phyloP scores from a whole-genome alignment of 2,329 filamentous ascomycete genomes.

The Cordyceps cateniannulata region DNA sequence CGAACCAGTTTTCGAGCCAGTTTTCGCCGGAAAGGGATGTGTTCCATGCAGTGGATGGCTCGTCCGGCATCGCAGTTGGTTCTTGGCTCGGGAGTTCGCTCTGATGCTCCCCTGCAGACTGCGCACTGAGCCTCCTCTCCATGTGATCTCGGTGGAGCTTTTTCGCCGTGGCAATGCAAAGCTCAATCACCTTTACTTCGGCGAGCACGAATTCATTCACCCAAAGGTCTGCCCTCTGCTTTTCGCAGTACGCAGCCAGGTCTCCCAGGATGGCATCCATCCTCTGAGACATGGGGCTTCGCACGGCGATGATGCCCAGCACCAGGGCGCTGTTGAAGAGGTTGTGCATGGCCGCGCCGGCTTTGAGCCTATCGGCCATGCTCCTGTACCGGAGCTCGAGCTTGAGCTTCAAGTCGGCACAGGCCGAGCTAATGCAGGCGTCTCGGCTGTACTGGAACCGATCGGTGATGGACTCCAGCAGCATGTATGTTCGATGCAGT shows the following conservation, averaged over 20 bases:
- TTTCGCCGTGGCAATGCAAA: slow-evolving; percentile 26
- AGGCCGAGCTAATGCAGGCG: slow-evolving; percentile 33
- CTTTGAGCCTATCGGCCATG: too few relatives aligned
- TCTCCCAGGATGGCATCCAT: slow-evolving; percentile 24
- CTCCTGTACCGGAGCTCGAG: slow-evolving; percentile 25
- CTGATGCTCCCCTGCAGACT: too few relatives aligned
- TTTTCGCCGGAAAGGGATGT: neutral
- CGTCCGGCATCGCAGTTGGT: neutral
- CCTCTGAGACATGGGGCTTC: slow-evolving; percentile 21
- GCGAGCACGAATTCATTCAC: slow-evolving; percentile 35
- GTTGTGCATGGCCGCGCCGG: slow-evolving; percentile 29
- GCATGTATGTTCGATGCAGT: too few relatives aligned
- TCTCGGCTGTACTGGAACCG: too few relatives aligned
- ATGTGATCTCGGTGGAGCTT: slow-evolving; percentile 10
- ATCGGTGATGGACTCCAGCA: slow-evolving; percentile 34
- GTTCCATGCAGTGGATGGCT: neutral
- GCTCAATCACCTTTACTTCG: slow-evolving; percentile 35
- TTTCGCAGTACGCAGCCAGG: slow-evolving; percentile 34
- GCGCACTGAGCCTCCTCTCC: too few relatives aligned
- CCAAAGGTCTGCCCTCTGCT: slow-evolving; percentile 31
- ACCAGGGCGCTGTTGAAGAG: too few relatives aligned
- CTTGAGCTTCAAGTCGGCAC: slow-evolving; percentile 32
- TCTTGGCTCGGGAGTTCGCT: neutral
- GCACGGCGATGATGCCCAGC: slow-evolving; percentile 25
- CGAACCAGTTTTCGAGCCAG: slow-evolving; percentile 4